Evolutionary conservation across 208 protist genomes (phyloP).

Genomic region (Trypanosoma melophagium): DNA sequence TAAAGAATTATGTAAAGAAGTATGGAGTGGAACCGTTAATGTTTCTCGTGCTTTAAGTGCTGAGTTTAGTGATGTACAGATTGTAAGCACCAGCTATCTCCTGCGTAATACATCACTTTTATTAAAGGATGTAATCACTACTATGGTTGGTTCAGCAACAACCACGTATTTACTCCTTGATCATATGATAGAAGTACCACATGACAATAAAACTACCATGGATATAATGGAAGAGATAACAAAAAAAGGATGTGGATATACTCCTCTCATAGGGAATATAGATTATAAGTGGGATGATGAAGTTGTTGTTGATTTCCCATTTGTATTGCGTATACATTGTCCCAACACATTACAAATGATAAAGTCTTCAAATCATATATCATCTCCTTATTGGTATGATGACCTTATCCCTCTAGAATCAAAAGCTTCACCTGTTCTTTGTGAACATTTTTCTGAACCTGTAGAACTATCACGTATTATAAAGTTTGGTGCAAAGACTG

Average conservation of each 20-base stretch:
- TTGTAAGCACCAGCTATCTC: neutral
- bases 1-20: neutral
- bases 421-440: constrained; percentile 4
- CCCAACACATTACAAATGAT: neutral
- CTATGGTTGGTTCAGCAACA: neutral
- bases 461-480: constrained; percentile 5
- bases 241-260: constrained; percentile 3
- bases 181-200: neutral
- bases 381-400: neutral
- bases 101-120: neutral
- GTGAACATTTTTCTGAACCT: constrained; percentile 6
- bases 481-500: constrained; percentile 21
- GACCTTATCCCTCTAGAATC: neutral
- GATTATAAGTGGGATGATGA: constrained; percentile 2
- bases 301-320: neutral
- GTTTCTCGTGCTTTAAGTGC: neutral
- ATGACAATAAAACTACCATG: neutral
- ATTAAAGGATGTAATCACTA: neutral
- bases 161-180: constrained; percentile 14
- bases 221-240: neutral
- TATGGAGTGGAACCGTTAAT: neutral
- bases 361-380: too few relatives aligned
- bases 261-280: neutral
- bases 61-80: constrained; percentile 20
- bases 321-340: constrained; percentile 5